Evolutionary conservation across 306 rosid species (phyloP).

Genomic region (Dalbergia cochinchinensis): DNA sequence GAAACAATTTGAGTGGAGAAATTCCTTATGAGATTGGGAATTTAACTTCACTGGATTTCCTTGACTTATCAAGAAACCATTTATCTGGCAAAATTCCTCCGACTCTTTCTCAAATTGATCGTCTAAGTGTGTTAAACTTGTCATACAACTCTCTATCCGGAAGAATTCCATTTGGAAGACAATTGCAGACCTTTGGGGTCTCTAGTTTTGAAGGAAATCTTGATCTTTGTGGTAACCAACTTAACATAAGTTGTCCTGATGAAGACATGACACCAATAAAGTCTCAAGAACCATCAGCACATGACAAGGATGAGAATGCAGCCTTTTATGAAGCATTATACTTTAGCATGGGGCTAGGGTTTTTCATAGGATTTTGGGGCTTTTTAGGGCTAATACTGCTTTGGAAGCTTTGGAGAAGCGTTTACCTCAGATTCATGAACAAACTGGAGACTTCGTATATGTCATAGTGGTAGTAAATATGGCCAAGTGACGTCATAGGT

Average conservation of each 20-base stretch:
- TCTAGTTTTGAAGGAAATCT: not conserved
- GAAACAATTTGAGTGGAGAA: constrained; percentile 9
- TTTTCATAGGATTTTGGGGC: not conserved
- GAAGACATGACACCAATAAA: not conserved
- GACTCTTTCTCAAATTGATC: not conserved
- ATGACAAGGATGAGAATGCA: not conserved
- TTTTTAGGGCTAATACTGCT: not conserved
- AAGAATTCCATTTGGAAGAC: not conserved
- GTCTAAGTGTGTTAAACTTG: not conserved
- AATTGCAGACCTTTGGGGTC: not conserved
- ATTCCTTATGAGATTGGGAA: not conserved
- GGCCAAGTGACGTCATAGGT: too few relatives aligned
- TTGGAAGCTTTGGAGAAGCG: not conserved
- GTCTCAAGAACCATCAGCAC: not conserved
- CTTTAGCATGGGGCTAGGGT: constrained; percentile 28
- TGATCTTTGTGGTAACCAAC: constrained; percentile 15
- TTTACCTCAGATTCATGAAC: not conserved
- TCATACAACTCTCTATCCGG: constrained; percentile 5
- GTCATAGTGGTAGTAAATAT: not conserved
- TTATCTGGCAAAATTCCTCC: not conserved
- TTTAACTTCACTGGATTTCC: not conserved
- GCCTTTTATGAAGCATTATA: constrained; percentile 27
- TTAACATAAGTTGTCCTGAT: not conserved
- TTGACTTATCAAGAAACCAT: constrained; percentile 7
- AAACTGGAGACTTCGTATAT: not conserved